These are phyloP conservation scores for Rhodamnia argentea DNA, from an alignment of 345 rosid species.

Conservation along the genomic window DNA sequence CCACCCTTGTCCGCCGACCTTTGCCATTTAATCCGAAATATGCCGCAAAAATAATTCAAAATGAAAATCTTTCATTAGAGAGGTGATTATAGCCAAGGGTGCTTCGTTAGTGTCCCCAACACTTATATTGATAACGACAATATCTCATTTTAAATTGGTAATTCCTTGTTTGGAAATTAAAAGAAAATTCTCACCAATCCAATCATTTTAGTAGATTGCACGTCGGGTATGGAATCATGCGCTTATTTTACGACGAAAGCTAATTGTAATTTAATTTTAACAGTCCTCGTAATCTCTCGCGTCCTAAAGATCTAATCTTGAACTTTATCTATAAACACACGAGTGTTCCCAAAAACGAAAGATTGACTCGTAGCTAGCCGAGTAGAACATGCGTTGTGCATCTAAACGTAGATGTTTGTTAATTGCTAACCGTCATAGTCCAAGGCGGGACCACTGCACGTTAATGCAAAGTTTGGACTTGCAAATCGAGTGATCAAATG, in stretches of 20 bases:
- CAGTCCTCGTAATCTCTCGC: too few relatives aligned
- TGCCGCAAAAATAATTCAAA: background rate
- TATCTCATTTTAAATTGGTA: background rate
- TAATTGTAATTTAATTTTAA: too few relatives aligned
- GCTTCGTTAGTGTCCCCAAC: background rate
- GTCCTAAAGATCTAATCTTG: too few relatives aligned
- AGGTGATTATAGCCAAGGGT: background rate
- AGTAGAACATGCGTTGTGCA: background rate
- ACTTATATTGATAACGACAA: background rate
- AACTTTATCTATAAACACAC: too few relatives aligned
- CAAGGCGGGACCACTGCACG: too few relatives aligned
- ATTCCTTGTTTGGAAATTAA: background rate
- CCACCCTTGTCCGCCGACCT: too few relatives aligned
- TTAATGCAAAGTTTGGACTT: too few relatives aligned
- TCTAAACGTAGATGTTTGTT: background rate
- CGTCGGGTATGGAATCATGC: too few relatives aligned
- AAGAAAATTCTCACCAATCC: background rate
- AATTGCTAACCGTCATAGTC: background rate
- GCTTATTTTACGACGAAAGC: too few relatives aligned
- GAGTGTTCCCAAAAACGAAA: background rate
- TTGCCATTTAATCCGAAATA: background rate
- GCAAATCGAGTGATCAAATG: too few relatives aligned
- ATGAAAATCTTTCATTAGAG: background rate
- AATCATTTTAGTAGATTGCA: background rate
- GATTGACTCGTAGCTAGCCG: background rate